phyloP scores from a whole-genome alignment of 805 yeast genomes.

The Blastobotrys parvus region DNA sequence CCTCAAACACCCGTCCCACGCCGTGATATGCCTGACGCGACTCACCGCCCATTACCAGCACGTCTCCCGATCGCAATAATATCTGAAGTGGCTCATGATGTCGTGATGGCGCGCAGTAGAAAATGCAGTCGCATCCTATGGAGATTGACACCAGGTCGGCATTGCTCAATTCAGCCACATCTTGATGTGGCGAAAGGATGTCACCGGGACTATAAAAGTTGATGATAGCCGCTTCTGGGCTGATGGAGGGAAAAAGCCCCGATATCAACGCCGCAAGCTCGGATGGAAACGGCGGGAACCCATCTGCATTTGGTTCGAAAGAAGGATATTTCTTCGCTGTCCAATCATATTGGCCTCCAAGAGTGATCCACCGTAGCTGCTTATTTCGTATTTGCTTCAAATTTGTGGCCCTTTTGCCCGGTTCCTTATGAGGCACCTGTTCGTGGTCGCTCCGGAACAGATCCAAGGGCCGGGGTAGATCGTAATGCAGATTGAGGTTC shows the following conservation, averaged over 20 bases:
- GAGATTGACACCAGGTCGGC: conserved; percentile 32
- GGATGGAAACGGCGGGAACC: conserved; percentile 28
- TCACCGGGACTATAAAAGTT: conserved; percentile 38
- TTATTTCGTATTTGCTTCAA: conserved; percentile 15
- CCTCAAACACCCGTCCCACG: conserved; percentile 31
- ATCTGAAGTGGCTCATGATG: conserved; percentile 26
- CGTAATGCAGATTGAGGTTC: conserved; percentile 30
- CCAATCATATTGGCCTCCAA: conserved; percentile 41
- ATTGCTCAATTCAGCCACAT: conserved; percentile 32
- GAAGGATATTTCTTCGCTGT: conserved; percentile 35
- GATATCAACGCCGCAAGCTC: conserved; percentile 18
- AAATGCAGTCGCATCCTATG: conserved; percentile 34
- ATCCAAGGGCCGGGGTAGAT: conserved; percentile 25
- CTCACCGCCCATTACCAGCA: conserved; percentile 34
- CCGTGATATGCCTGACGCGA: conserved; percentile 36
- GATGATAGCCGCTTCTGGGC: conserved; percentile 35
- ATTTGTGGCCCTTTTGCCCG: conserved; percentile 14
- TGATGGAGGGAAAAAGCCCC: conserved; percentile 19
- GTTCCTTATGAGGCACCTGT: conserved; percentile 6
- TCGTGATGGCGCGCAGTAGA: conserved; percentile 25
- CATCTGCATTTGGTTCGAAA: conserved; percentile 24
- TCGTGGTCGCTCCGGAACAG: conserved; percentile 17
- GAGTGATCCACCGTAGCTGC: conserved; percentile 38
- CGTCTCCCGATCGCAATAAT: conserved; percentile 32
- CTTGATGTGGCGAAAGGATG: conserved; percentile 36